A percentile compares a stretch with the other conserved stretches of the same genome.
These are phyloP conservation scores for Ascochyta viciae-villosae DNA, from an alignment of 2,329 filamentous ascomycete species.

Conservation along the genomic window DNA sequence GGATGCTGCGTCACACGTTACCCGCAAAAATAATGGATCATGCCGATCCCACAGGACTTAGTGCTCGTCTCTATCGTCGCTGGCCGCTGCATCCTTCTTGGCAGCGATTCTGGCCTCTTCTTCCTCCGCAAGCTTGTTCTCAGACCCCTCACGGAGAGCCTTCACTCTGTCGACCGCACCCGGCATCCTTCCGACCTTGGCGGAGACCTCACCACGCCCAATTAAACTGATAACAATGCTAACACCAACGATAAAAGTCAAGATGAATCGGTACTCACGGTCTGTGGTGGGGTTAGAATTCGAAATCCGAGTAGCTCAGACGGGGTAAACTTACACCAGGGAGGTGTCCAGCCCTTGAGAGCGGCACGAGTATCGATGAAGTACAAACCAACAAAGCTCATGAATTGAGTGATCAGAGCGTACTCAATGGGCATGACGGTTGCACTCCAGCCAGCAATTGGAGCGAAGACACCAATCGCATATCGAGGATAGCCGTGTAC, in stretches of 20 bases:
- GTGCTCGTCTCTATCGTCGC: conserved; percentile 24
- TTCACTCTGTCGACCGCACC: conserved; percentile 54
- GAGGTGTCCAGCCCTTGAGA: conserved; percentile 76
- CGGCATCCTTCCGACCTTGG: conserved; percentile 59
- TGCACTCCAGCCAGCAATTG: conserved; percentile 88
- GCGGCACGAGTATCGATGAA: conserved; percentile 80
- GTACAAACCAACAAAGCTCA: conserved; percentile 84
- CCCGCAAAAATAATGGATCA: conserved; percentile 10
- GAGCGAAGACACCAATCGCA: conserved; percentile 79
- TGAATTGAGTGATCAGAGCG: conserved; percentile 84
- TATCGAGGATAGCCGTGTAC: conserved; percentile 80
- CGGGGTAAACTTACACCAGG: conserved; percentile 69
- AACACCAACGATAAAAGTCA: conserved; percentile 86
- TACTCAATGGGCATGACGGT: conserved; percentile 83
- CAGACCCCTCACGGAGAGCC: conserved; percentile 53
- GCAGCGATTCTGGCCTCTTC: conserved; percentile 36
- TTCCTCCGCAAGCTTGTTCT: conserved; percentile 41
- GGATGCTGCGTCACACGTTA: conserved; percentile 7
- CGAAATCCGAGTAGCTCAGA: neutral
- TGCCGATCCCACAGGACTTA: conserved; percentile 15
- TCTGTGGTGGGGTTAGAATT: conserved; percentile 59
- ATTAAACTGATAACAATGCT: conserved; percentile 83
- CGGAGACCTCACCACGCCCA: conserved; percentile 78
- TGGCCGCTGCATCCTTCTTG: conserved; percentile 34
- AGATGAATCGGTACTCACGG: conserved; percentile 83